phyloP scores from a whole-genome alignment of 352 stramenopile species.

The Elongisporangium undulatum region DNA sequence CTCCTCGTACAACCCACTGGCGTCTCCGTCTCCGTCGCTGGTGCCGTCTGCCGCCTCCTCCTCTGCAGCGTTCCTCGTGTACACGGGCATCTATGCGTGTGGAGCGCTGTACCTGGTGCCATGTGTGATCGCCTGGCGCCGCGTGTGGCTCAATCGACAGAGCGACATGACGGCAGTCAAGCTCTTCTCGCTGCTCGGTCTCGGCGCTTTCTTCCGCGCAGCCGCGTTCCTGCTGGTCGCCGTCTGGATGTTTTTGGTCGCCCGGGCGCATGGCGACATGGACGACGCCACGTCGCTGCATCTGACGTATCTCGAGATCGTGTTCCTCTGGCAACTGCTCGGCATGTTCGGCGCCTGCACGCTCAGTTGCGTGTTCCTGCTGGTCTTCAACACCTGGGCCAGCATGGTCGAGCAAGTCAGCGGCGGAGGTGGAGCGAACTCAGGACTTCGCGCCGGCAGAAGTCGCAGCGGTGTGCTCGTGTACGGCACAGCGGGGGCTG shows the following conservation, averaged over 20 bases:
- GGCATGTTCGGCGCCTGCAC: constrained; percentile 36
- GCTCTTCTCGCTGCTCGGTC: constrained; percentile 49
- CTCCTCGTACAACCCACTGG: not conserved
- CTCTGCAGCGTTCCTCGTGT: constrained; percentile 25
- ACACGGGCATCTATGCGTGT: constrained; percentile 48
- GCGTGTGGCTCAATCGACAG: constrained; percentile 32
- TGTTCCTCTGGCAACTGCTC: constrained; percentile 51
- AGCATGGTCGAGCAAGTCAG: constrained; percentile 58
- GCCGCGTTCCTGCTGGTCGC: constrained; percentile 44
- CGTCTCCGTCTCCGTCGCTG: not conserved
- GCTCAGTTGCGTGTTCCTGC: constrained; percentile 44
- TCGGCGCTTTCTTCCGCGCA: constrained; percentile 35
- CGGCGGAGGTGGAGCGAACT: constrained; percentile 4
- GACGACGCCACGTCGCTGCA: constrained; percentile 44
- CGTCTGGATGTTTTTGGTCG: constrained; percentile 47
- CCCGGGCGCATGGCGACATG: constrained; percentile 22
- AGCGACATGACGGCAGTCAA: constrained; percentile 46
- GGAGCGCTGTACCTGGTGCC: constrained; percentile 45
- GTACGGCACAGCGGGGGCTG: not conserved
- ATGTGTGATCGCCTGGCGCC: constrained; percentile 23
- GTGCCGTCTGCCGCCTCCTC: not conserved
- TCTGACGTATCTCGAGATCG: constrained; percentile 51
- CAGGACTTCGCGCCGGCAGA: constrained; percentile 1
- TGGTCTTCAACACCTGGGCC: constrained; percentile 67
- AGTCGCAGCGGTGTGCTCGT: constrained; percentile 6